Base-by-base conservation (phyloP, 2,329 filamentous ascomycete genomes). In the Aspergillus novofumigatus region DNA sequence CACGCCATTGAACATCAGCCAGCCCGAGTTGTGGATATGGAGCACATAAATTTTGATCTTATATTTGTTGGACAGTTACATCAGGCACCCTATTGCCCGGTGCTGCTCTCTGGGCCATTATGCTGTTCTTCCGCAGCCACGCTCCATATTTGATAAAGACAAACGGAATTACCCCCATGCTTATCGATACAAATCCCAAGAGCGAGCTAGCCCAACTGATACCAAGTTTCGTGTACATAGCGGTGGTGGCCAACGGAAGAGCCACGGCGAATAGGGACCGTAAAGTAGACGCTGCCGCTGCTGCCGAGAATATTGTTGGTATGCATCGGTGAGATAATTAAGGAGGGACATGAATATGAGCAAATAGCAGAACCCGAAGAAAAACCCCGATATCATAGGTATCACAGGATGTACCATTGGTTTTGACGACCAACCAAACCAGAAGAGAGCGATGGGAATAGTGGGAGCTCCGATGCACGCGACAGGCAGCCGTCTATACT, bases 261-360 rank as follows among this genome's bases (percentile, higher is more conserved):
- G 6, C 4, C 4, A 26, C 25, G 3, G 25, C 25, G 25, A 26
- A 26, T 4, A 26, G 4, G 25, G 25, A 26, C 6, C 25, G 25
- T 7, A 26, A 26, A 4, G 25, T 26, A 26, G 4, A 5, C 25
- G 25, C 25, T 26, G 25, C 25, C 4, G 25, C 25, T 5, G 25
- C 4, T 4, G 25, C 25, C 25, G 25, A 26, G 25, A 84, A 62
- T 82, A 86, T n/a, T 85, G 80, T 64, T 87, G 83, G 68, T 89
- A 89, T 6, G 86, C 85, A 35, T 90, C 88, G 58, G 89, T 83
- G 11, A 90, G 79, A 71, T 89, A 90, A 72, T 85, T 87, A 66
- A 85, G 79, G 51, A 86, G 73, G 2, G 80, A 79, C n/a, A 90
- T 73, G 76, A 90, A 90, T 28, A 90, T 62, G 17, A 63, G 56